Base-by-base conservation (phyloP, 129 eudicot species). In the Pittosporum tobira region DNA sequence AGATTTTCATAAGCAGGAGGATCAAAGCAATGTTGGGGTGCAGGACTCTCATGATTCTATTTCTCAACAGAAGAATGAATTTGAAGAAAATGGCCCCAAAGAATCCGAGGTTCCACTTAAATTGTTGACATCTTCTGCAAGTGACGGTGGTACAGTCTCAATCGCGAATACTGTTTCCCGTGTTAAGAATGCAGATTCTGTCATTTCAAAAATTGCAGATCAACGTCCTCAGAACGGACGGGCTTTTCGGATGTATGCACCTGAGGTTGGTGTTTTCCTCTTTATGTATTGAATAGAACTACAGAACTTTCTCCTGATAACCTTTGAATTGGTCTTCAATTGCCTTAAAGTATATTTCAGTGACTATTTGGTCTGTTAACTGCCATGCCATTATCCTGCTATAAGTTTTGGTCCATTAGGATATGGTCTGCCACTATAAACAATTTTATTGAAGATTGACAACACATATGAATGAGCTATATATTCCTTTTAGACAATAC, bases 161-260 rank as follows among this genome's bases (percentile, higher is more conserved):
- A 24, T 48, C 22, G 70, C 64, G 72, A 72, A 68, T 22, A 45
- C 24, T 30, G 45, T 58, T 40, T 30, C 59, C 18, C 6, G 24
- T 34, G 57, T 40, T 22, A 69, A 64, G 52, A 55, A 48, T 46
- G 61, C 49, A 25, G 81, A 62, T 23, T 46, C 73, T 43, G 34
- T 44, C n/a, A n/a, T 34, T 53, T 19, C 51, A 13, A 67, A 71
- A 64, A 38, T 60, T 59, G 53, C 55, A 12, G 25, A 61, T 31
- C 75, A 66, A 24, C 78, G 67, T 2, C 64, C 80, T 63, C 76
- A 65, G 57, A 76, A 65, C 66, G 79, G 65, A 54, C 84, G 70
- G 7, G 78, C 81, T 63, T 86, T 86, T 70, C 75, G 64, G 65
- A 82, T 86, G 82, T 76, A 76, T 74, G 91, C 84, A 18, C 76